Conservation (phyloP, 352 stramenopile genomes). For the Pythium grandisporangium region DNA sequence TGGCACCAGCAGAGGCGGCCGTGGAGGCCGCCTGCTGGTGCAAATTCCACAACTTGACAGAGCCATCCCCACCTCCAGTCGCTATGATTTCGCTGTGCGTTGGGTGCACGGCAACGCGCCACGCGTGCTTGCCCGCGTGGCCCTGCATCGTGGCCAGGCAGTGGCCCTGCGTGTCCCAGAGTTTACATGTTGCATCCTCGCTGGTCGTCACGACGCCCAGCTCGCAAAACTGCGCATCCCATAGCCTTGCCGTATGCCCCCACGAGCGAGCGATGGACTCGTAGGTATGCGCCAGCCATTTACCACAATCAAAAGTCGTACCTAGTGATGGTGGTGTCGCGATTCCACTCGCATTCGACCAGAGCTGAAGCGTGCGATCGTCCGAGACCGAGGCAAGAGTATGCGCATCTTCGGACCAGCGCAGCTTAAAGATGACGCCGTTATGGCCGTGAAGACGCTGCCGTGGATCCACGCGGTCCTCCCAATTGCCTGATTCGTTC, state of each 20-base stretch:
- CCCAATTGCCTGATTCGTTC: background rate
- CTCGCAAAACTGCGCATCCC: conserved; percentile 72
- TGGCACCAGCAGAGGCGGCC: conserved; percentile 3
- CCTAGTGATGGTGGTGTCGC: conserved; percentile 1
- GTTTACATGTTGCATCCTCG: conserved; percentile 68
- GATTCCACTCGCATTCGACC: conserved; percentile 48
- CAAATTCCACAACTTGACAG: conserved; percentile 75
- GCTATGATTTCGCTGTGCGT: conserved; percentile 29
- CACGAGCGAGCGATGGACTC: conserved; percentile 58
- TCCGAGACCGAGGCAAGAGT: conserved; percentile 80
- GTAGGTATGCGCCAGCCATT: conserved; percentile 19
- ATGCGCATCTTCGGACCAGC: conserved; percentile 57
- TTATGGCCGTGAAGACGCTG: conserved; percentile 76
- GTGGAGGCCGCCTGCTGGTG: conserved; percentile 43
- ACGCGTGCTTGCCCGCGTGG: conserved; percentile 69
- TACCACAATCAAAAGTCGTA: background rate
- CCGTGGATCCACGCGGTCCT: conserved; percentile 8
- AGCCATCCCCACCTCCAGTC: conserved; percentile 67
- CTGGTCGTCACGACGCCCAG: conserved; percentile 45
- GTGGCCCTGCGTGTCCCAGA: conserved; percentile 49
- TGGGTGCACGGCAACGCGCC: conserved; percentile 62
- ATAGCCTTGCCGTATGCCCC: conserved; percentile 77
- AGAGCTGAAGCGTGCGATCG: conserved; percentile 79
- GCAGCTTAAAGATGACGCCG: conserved; percentile 79
- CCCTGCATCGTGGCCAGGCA: conserved; percentile 70